Evolutionary conservation across 352 stramenopile species (phyloP).

Genomic region (Thalassiosira allenii): DNA sequence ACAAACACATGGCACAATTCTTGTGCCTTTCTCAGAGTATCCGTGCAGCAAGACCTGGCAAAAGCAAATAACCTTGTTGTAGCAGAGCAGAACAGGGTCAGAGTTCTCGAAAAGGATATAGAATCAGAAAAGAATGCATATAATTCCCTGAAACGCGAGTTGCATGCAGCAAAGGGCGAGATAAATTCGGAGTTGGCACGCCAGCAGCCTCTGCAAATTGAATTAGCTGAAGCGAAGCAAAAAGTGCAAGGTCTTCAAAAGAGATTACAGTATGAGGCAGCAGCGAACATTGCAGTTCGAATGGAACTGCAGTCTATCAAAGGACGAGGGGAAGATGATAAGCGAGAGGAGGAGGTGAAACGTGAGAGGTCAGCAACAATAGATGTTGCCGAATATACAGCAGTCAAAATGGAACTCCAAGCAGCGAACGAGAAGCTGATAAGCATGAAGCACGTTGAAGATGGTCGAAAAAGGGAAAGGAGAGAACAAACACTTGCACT

Average conservation of each 20-base stretch:
- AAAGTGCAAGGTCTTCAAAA: slow-evolving; percentile 24
- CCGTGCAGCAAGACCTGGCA: slow-evolving; percentile 10
- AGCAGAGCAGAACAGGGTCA: slow-evolving; percentile 12
- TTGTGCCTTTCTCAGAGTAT: background rate
- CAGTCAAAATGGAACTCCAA: slow-evolving; percentile 28
- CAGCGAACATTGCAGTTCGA: slow-evolving; percentile 14
- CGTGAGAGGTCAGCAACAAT: slow-evolving; percentile 24
- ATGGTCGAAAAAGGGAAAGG: slow-evolving; percentile 4
- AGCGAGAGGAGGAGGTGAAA: slow-evolving; percentile 19
- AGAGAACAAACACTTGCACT: background rate
- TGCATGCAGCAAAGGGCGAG: slow-evolving; percentile 10
- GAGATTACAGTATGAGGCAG: slow-evolving; percentile 25
- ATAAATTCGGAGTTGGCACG: slow-evolving; percentile 2
- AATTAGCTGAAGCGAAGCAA: background rate
- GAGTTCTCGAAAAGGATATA: slow-evolving; percentile 10
- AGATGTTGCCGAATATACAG: background rate
- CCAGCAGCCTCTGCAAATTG: background rate
- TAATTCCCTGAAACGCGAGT: slow-evolving; percentile 10
- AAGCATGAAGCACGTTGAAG: slow-evolving; percentile 8
- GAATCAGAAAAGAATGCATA: slow-evolving; percentile 13
- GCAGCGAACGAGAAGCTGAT: slow-evolving; percentile 23
- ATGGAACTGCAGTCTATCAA: slow-evolving; percentile 46
- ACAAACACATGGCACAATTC: background rate
- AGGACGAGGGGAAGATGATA: background rate
- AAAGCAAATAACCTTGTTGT: slow-evolving; percentile 22